These are phyloP conservation scores for Agroathelia rolfsii DNA, from an alignment of 1,284 basidiomycete genomes.

Conservation along the genomic window DNA sequence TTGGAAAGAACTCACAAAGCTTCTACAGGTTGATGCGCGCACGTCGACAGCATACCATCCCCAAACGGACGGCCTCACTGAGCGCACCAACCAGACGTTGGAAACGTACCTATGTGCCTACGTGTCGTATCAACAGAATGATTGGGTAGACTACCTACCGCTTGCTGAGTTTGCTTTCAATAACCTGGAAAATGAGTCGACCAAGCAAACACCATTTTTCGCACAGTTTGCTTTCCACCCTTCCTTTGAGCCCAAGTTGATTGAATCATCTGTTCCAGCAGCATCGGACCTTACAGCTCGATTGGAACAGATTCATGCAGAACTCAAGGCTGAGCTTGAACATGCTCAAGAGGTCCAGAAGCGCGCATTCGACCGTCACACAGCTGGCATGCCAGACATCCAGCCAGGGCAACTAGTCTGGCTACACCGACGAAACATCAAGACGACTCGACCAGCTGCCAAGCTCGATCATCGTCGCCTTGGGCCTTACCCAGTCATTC, in stretches of 20 bases:
- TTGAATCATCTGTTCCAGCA: slow-evolving; percentile 15
- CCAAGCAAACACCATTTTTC: slow-evolving; percentile 29
- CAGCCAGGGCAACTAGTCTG: slow-evolving; percentile 25
- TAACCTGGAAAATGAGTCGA: slow-evolving; percentile 26
- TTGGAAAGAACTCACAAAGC: slow-evolving; percentile 15
- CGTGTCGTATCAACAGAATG: slow-evolving; percentile 29
- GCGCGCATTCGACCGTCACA: slow-evolving; percentile 15
- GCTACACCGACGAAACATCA: slow-evolving; percentile 25
- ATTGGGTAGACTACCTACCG: slow-evolving; percentile 34
- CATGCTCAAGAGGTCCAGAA: slow-evolving; percentile 19
- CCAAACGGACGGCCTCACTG: slow-evolving; percentile 30
- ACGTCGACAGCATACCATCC: slow-evolving; percentile 25
- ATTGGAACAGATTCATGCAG: slow-evolving; percentile 15
- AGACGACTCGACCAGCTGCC: slow-evolving; percentile 25
- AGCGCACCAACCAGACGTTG: slow-evolving; percentile 33
- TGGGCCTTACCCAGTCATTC: slow-evolving; percentile 27
- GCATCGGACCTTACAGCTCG: slow-evolving; percentile 14
- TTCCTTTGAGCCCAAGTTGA: slow-evolving; percentile 16
- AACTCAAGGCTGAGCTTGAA: slow-evolving; percentile 19
- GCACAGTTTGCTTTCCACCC: slow-evolving; percentile 27
- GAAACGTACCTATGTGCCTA: slow-evolving; percentile 29
- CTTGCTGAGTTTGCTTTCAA: slow-evolving; percentile 38
- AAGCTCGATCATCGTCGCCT: slow-evolving; percentile 27
- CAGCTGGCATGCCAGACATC: slow-evolving; percentile 18
- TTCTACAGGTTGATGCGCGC: slow-evolving; percentile 15